Conservation (phyloP, 768 basidiomycete species). For the Thelephora ganbajun region DNA sequence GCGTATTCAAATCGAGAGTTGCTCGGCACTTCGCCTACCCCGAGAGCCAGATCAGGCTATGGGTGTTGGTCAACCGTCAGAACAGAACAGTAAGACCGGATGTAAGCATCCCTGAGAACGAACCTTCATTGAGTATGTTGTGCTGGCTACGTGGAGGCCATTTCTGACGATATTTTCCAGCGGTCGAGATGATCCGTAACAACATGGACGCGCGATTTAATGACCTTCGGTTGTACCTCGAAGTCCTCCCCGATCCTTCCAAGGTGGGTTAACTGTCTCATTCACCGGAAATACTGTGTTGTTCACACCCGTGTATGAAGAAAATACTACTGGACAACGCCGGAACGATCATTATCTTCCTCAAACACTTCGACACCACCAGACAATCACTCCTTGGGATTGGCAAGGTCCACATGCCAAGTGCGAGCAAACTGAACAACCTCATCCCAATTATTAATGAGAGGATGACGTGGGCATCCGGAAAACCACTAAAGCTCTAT, state of each 20-base stretch:
- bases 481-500: conserved; percentile 86
- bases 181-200: conserved; percentile 92
- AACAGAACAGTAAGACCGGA: conserved; percentile 99
- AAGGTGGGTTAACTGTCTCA: conserved; percentile 33
- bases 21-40: conserved; percentile 79
- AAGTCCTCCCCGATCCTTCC: conserved; percentile 68
- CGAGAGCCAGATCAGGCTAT: conserved; percentile 81
- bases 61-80: conserved; percentile 97
- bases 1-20: conserved; percentile 83
- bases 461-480: conserved; percentile 86
- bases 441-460: conserved; percentile 81
- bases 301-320: neutral
- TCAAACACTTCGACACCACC: conserved; percentile 95
- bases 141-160: neutral
- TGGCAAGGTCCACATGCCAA: conserved; percentile 79
- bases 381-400: conserved; percentile 79
- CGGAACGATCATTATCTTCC: conserved; percentile 93
- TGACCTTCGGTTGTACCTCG: conserved; percentile 89
- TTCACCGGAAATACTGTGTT: conserved; percentile 1
- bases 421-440: conserved; percentile 81
- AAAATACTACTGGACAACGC: conserved; percentile 48
- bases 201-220: conserved; percentile 92
- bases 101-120: conserved; percentile 90
- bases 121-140: conserved; percentile 71
- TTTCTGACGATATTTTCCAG: conserved; percentile 24